Base-by-base conservation (phyloP, 169 alveolate genomes). In the Eimeria praecox region DNA sequence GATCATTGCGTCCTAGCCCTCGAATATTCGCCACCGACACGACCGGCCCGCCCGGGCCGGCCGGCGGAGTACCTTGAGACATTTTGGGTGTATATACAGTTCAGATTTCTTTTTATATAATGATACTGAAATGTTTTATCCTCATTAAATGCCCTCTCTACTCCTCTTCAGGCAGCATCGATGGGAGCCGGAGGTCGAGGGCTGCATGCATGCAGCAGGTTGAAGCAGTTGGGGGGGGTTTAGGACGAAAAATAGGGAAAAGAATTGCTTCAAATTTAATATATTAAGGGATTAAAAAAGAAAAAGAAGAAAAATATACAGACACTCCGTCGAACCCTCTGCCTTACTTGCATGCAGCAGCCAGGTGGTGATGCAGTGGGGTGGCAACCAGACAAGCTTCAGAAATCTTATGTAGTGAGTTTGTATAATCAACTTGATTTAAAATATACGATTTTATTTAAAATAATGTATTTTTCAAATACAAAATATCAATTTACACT, bases 1-100 rank as follows among this genome's bases (percentile, higher is more conserved):
- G 88, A 38, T 94, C 96, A 54, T 77, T 88, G n/a, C 95, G 42
- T 62, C 96, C 96, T 69, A 94, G 30, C 24, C 95, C 96, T n/a
- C 96, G 90, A 35, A 94, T 94, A 83, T 94, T 94, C 62, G 90
- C 95, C 42, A 94, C 64, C 22, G 96, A 64, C n/a, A 86, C 77
- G 27, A 75, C 95, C 54, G 94, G 91, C 42, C 94, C 96, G 3
- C 90, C 90, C n/a, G 94, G 59, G 42, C 82, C 94, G 69, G 89
- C 69, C 33, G 96, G 62, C 46, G 96, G 78, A 5, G 89, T 69
- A 33, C 90, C 89, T 54, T 35, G 66, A 0, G 96, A 35, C 95
- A 69, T 62, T 90, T 46, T 52, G 12, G 93, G 18, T 62, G 40
- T 64, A 64, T 64, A 40, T 6, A 64, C 75, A 64, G 75, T 16